Evolutionary conservation across 805 yeast species (phyloP), one percentile per base, ranked within the genome.

Genomic region (Grigorovia yakushimaensis): DNA sequence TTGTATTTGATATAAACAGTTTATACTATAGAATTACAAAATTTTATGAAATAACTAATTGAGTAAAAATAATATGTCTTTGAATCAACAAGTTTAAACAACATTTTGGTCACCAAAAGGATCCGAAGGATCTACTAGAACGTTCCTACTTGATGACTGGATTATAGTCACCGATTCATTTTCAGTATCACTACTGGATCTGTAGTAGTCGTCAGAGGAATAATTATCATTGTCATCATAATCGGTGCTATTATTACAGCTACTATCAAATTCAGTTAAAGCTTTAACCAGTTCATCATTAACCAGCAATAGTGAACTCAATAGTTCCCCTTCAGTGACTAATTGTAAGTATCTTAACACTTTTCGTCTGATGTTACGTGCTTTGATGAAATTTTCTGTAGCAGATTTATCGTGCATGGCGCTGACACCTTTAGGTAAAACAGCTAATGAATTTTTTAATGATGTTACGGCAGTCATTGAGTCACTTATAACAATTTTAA

Each of bases 241-340:
- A 42, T 66, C 66, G 27, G 64, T 70, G 35, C 59, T 58, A 30
- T 58, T 58, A 27, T 68, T 74, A 54, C 80, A 64, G 68, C 70
- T 64, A 43, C 74, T 73, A 49, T 89, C 95, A 61, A 79, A 89
- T 46, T 71, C 66, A 55, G 79, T 78, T 56, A 93, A 73, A 0
- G 88, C 82, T 4, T 70, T 69, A 6, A 93, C 94, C 51, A 93
- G 73, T 61, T 87, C 89, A 57, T 93, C 98, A 61, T 93, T 93
- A 41, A 96, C 94, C 55, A 79, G 82, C 49, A 93, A 78, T 52
- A 93, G 73, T 41, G 87, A 76, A n/a, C 97, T 98, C 52, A 93
- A 67, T 51, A 80, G 84, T 58, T 87, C 95, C 52, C 89, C 97
- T 49, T 80, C 81, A 40, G 86, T 84, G 39, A 88, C 87, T 45